Evolutionary conservation across 2,329 filamentous ascomycete genomes (phyloP).

Genomic region (Fusarium beomiforme): DNA sequence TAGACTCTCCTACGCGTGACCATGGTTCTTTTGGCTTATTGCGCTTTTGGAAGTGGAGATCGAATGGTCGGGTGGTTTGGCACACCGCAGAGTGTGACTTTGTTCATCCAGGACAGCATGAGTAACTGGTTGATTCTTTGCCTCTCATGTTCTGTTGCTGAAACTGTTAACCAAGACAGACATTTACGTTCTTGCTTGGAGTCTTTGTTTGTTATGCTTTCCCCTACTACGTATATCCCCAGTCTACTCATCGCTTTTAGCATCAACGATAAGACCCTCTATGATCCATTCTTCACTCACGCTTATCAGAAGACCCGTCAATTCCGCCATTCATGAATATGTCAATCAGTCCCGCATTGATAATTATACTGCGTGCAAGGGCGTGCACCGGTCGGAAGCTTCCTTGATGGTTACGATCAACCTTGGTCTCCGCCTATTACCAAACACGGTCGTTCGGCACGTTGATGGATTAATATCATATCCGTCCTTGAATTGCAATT

Average conservation of each 20-base stretch:
- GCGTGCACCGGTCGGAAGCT: conserved; percentile 17
- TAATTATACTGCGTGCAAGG: conserved; percentile 15
- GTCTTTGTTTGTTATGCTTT: neutral
- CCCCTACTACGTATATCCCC: neutral
- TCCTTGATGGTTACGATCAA: conserved; percentile 19
- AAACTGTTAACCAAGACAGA: neutral
- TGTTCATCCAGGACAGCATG: neutral
- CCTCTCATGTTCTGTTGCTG: neutral
- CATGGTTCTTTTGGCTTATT: conserved; percentile 20
- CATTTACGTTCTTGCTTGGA: neutral
- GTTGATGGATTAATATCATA: conserved; percentile 4
- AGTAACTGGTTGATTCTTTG: conserved; percentile 6
- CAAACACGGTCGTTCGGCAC: conserved; percentile 25
- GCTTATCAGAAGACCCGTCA: conserved; percentile 19
- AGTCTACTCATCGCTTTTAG: neutral
- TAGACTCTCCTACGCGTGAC: conserved; percentile 35
- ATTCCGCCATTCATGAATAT: conserved; percentile 8
- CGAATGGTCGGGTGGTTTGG: conserved; percentile 13
- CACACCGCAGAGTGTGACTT: neutral
- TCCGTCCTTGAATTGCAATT: conserved; percentile 12
- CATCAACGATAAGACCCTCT: neutral
- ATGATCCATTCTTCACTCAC: conserved; percentile 23
- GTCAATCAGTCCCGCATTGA: conserved; percentile 23
- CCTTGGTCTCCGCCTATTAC: conserved; percentile 24
- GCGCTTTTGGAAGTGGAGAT: conserved; percentile 21